Evolutionary conservation across 1,284 basidiomycete species (phyloP).

Genomic region (Lignosus rhinocerotis): DNA sequence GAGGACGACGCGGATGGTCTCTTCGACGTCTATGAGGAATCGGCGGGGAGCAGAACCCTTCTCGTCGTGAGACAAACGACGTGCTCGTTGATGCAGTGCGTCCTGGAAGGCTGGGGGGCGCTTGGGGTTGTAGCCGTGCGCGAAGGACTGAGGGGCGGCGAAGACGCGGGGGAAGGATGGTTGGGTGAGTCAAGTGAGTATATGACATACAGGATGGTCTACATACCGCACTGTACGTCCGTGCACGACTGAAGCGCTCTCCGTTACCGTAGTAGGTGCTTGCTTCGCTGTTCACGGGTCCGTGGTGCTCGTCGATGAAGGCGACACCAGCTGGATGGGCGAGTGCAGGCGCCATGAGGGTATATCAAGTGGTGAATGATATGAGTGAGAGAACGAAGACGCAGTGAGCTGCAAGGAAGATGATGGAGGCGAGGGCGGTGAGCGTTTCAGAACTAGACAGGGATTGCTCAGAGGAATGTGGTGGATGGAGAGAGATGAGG

Average conservation of each 20-base stretch:
- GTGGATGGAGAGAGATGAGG: slow-evolving; percentile 7
- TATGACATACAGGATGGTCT: background rate
- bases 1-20: slow-evolving; percentile 93
- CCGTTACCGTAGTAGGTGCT: slow-evolving; percentile 81
- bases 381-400: slow-evolving; percentile 7
- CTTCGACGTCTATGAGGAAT: slow-evolving; percentile 98
- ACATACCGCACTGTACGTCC: slow-evolving; percentile 83
- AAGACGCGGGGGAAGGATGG: slow-evolving; percentile 1
- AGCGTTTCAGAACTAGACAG: slow-evolving; percentile 7
- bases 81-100: slow-evolving; percentile 67
- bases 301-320: slow-evolving; percentile 65
- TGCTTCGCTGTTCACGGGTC: slow-evolving; percentile 67
- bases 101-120: slow-evolving; percentile 70
- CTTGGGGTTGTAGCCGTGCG: slow-evolving; percentile 59
- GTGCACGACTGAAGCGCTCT: slow-evolving; percentile 73
- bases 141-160: slow-evolving; percentile 29
- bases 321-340: slow-evolving; percentile 61
- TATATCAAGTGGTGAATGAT: slow-evolving; percentile 6
- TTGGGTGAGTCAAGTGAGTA: slow-evolving; percentile 9
- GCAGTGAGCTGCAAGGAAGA: background rate
- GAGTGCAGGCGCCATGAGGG: slow-evolving; percentile 38
- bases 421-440: slow-evolving; percentile 5
- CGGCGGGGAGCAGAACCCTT: slow-evolving; percentile 74
- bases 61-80: slow-evolving; percentile 86
- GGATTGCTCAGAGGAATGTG: background rate